phyloP scores from a whole-genome alignment of 208 protist species.

The Herpetomonas tarakana region DNA sequence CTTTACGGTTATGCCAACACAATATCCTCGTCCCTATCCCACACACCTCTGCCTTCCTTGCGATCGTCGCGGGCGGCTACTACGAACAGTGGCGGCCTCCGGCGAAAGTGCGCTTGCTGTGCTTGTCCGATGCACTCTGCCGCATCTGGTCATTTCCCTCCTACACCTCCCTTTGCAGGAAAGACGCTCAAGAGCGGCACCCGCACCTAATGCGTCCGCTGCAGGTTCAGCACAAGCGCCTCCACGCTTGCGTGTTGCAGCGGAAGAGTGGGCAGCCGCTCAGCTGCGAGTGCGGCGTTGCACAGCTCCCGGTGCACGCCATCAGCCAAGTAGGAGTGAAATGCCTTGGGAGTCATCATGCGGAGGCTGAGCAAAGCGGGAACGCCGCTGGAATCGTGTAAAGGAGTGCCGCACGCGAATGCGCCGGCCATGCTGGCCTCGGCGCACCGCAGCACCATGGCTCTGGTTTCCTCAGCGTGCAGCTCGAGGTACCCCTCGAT shows the following conservation, averaged over 20 bases:
- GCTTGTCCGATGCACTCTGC: too few relatives aligned
- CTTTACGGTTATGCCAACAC: too few relatives aligned
- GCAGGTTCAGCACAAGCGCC: constrained; percentile 33
- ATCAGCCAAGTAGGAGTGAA: background rate
- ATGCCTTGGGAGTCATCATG: background rate
- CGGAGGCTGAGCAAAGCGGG: background rate
- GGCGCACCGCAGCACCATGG: background rate
- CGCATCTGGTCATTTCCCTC: too few relatives aligned
- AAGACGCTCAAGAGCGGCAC: too few relatives aligned
- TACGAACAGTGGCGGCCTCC: too few relatives aligned
- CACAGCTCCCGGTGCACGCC: background rate
- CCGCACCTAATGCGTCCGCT: constrained; percentile 41
- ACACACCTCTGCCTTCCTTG: too few relatives aligned
- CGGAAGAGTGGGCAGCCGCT: constrained; percentile 35
- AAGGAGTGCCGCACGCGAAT: background rate
- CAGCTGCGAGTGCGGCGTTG: constrained; percentile 6
- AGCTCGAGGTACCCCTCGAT: background rate
- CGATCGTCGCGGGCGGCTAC: too few relatives aligned
- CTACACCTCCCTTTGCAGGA: too few relatives aligned
- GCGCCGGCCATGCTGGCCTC: background rate
- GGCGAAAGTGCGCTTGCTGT: too few relatives aligned
- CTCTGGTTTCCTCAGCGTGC: too few relatives aligned
- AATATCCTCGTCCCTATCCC: too few relatives aligned
- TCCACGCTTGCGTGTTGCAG: constrained; percentile 23
- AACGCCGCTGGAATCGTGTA: background rate